These are phyloP conservation scores for Fusarium pilosicola DNA, from an alignment of 2,329 filamentous ascomycete species.

Conservation along the genomic window DNA sequence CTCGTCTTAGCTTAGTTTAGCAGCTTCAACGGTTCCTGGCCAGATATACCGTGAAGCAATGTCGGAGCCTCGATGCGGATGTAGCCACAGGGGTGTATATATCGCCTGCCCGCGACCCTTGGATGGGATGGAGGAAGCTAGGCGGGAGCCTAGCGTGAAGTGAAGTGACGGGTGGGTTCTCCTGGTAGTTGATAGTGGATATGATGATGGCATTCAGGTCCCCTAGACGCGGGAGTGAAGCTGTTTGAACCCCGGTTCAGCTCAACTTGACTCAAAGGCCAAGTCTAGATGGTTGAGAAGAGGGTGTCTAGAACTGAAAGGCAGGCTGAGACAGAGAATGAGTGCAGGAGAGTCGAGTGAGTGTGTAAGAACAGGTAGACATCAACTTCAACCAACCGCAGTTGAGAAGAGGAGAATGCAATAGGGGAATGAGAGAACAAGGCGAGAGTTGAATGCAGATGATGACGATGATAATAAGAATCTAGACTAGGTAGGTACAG, in stretches of 20 bases:
- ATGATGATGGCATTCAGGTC: constrained; percentile 28
- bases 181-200: constrained; percentile 18
- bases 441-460: neutral
- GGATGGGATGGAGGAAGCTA: constrained; percentile 10
- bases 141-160: constrained; percentile 16
- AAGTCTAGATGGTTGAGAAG: neutral
- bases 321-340: constrained; percentile 23
- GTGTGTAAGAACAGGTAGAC: neutral
- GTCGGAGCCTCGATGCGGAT: constrained; percentile 3
- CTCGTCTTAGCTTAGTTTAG: constrained; percentile 10
- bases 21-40: constrained; percentile 31
- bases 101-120: constrained; percentile 16
- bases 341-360: neutral
- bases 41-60: constrained; percentile 9
- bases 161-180: neutral
- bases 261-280: neutral
- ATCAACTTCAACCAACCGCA: neutral
- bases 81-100: constrained; percentile 23
- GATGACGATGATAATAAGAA: constrained; percentile 15
- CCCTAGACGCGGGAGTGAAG: constrained; percentile 5
- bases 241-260: neutral
- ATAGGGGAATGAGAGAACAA: neutral
- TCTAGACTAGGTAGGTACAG: constrained; percentile 2
- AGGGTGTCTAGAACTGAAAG: neutral
- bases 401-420: neutral